Evolutionary conservation across 768 basidiomycete genomes (phyloP).

Genomic region (Podaxis pistillaris): DNA sequence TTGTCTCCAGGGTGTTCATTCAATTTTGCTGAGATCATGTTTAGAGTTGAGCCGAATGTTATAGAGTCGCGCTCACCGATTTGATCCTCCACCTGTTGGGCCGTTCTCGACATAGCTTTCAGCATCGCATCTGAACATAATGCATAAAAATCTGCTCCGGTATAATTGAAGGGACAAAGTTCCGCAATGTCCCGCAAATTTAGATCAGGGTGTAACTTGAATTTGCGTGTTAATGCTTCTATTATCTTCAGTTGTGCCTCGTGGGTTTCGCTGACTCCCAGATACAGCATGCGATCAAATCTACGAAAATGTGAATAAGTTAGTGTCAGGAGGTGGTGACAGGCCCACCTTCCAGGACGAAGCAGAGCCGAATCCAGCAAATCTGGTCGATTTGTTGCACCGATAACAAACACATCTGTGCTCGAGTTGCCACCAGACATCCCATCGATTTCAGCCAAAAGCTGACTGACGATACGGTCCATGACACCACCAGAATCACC

Average conservation of each 20-base stretch:
- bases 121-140: slow-evolving; percentile 96
- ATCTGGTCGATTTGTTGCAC: slow-evolving; percentile 94
- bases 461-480: slow-evolving; percentile 95
- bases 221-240: slow-evolving; percentile 89
- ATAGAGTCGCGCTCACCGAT: slow-evolving; percentile 48
- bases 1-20: slow-evolving; percentile 45
- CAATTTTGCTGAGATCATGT: slow-evolving; percentile 32
- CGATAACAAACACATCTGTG: slow-evolving; percentile 87
- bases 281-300: slow-evolving; percentile 95
- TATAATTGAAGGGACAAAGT: slow-evolving; percentile 88
- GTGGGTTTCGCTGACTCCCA: slow-evolving; percentile 88
- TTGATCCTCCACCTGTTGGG: slow-evolving; percentile 70
- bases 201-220: slow-evolving; percentile 71
- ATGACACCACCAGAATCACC: slow-evolving; percentile 97
- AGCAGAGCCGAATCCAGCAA: slow-evolving; percentile 86
- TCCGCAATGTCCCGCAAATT: slow-evolving; percentile 64
- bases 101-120: slow-evolving; percentile 90
- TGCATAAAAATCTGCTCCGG: slow-evolving; percentile 98
- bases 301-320: slow-evolving; percentile 36
- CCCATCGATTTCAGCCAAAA: slow-evolving; percentile 92
- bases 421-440: slow-evolving; percentile 65
- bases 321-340: not conserved
- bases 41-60: not conserved
- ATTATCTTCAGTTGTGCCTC: slow-evolving; percentile 84
- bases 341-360: slow-evolving; percentile 78